A percentile compares a stretch with the other conserved stretches of the same genome.
These are phyloP conservation scores for Crithidia fasciculata DNA, from an alignment of 208 protist species.

Conservation along the genomic window DNA sequence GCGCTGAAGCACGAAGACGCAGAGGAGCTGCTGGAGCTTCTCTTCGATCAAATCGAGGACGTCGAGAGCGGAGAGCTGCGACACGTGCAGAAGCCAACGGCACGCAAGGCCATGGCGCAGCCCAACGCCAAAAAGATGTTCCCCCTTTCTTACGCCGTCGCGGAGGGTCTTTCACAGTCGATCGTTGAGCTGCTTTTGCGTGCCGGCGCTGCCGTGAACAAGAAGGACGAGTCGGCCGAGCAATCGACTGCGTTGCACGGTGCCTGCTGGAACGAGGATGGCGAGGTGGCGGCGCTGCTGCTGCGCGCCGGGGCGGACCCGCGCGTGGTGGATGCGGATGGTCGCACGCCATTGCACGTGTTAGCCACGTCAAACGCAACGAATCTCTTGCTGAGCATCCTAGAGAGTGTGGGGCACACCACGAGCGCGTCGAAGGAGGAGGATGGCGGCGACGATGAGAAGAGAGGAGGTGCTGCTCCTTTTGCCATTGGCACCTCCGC, in stretches of 20 bases:
- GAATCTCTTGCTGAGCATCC: slow-evolving; percentile 30
- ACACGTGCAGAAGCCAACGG: slow-evolving; percentile 17
- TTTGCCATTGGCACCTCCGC: slow-evolving; percentile 11
- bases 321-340: slow-evolving; percentile 42
- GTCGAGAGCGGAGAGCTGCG: slow-evolving; percentile 28
- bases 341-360: slow-evolving; percentile 64
- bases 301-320: slow-evolving; percentile 57
- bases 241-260: slow-evolving; percentile 46
- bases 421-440: not conserved
- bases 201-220: slow-evolving; percentile 51
- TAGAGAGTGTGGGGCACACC: slow-evolving; percentile 25
- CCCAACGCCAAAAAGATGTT: slow-evolving; percentile 46
- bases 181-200: slow-evolving; percentile 46
- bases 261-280: slow-evolving; percentile 59
- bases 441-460: slow-evolving; percentile 1
- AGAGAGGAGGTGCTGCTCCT: not conserved
- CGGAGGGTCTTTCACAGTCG: slow-evolving; percentile 31
- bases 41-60: slow-evolving; percentile 44
- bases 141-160: slow-evolving; percentile 56
- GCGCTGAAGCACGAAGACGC: slow-evolving; percentile 51
- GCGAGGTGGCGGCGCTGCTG: slow-evolving; percentile 34
- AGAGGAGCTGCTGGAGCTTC: slow-evolving; percentile 35
- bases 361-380: slow-evolving; percentile 50
- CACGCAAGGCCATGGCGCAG: slow-evolving; percentile 5
- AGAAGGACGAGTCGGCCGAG: slow-evolving; percentile 39